These are phyloP conservation scores for Moesziomyces sp. DNA, from an alignment of 1,284 basidiomycete genomes.

Conservation along the genomic window DNA sequence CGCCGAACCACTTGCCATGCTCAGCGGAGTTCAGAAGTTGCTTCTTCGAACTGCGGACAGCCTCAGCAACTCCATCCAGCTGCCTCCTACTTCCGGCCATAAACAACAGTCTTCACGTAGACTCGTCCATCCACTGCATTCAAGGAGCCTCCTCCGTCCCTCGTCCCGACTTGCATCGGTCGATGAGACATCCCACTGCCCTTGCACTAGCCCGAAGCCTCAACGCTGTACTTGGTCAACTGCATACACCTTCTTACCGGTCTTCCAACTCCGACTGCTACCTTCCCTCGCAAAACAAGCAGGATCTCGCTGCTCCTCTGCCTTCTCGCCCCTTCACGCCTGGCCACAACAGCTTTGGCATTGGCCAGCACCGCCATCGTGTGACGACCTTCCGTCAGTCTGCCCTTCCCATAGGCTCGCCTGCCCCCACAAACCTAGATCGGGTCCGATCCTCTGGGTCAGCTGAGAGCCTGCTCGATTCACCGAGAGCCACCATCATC, in stretches of 20 bases:
- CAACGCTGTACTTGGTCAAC: not conserved
- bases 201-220: not conserved
- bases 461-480: not conserved
- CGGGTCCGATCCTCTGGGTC: conserved; percentile 20
- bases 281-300: conserved; percentile 20
- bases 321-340: not conserved
- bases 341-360: not conserved
- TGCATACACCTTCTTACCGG: too few species aligned
- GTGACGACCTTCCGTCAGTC: too few species aligned
- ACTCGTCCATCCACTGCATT: not conserved
- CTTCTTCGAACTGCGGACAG: not conserved
- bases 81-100: not conserved
- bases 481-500: not conserved
- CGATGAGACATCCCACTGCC: too few species aligned
- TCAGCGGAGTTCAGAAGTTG: conserved; percentile 6
- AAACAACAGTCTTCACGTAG: not conserved
- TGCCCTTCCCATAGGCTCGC: not conserved
- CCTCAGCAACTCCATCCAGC: not conserved
- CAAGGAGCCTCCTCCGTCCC: not conserved
- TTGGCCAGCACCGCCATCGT: not conserved
- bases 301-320: not conserved
- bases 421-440: conserved; percentile 4
- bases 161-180: not conserved
- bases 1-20: not conserved
- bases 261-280: conserved; percentile 24